Percentiles rank a stretch among this genome's conserved stretches.
Evolutionary conservation across 2,329 filamentous ascomycete species (phyloP).

Genomic region (Hymenoscyphus infarciens): DNA sequence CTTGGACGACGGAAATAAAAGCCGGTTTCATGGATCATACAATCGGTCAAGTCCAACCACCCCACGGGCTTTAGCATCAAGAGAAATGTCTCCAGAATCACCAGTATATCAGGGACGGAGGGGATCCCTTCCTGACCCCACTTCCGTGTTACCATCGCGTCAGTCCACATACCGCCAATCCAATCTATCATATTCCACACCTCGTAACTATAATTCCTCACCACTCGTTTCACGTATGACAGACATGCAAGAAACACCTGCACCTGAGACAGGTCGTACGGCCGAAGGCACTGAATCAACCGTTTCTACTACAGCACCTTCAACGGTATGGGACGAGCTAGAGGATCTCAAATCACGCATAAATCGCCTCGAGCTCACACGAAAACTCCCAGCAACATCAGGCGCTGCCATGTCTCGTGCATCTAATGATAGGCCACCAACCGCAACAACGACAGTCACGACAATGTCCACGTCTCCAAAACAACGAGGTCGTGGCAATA

Average conservation of each 20-base stretch:
- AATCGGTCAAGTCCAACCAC: conserved; percentile 31
- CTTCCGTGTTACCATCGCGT: conserved; percentile 23
- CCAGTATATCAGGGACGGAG: conserved; percentile 26
- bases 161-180: conserved; percentile 33
- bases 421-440: conserved; percentile 74
- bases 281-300: conserved; percentile 79
- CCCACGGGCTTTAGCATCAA: conserved; percentile 23
- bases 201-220: conserved; percentile 49
- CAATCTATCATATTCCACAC: conserved; percentile 33
- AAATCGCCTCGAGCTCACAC: conserved; percentile 81
- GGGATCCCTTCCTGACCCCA: conserved; percentile 26
- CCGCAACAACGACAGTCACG: conserved; percentile 86
- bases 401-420: conserved; percentile 66
- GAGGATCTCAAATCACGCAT: conserved; percentile 95
- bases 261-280: conserved; percentile 42
- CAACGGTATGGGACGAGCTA: conserved; percentile 95
- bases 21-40: conserved; percentile 24
- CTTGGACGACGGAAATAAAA: conserved; percentile 26
- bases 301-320: conserved; percentile 81
- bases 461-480: conserved; percentile 89
- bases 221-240: conserved; percentile 50
- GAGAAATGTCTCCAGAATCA: conserved; percentile 32
- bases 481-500: conserved; percentile 52
- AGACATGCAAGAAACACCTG: conserved; percentile 42
- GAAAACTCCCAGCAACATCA: conserved; percentile 79